Conservation (phyloP, 768 basidiomycete species). For the Tremella fuciformis region DNA sequence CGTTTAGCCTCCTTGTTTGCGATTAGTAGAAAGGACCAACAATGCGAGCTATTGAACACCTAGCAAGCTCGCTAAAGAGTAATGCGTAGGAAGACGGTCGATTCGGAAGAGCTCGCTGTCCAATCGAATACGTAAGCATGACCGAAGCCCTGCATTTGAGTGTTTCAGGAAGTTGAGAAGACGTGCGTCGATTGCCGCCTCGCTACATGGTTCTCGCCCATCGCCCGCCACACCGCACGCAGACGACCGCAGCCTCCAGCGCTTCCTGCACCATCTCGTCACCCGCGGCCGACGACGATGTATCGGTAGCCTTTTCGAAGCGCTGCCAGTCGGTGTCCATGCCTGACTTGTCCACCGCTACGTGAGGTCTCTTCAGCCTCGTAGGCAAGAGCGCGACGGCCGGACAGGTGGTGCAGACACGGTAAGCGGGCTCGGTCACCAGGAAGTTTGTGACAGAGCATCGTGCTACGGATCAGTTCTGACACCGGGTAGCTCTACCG, state of each 20-base stretch:
- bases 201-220: slow-evolving; percentile 35
- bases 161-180: too few species aligned
- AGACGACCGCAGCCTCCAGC: slow-evolving; percentile 30
- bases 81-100: too few species aligned
- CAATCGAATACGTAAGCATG: too few species aligned
- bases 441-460: slow-evolving; percentile 36
- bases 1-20: too few species aligned
- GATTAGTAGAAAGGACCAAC: too few species aligned
- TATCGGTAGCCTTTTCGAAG: slow-evolving; percentile 6
- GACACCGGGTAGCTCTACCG: neutral
- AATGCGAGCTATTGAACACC: too few species aligned
- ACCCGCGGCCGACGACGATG: slow-evolving; percentile 1
- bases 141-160: too few species aligned
- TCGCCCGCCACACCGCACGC: slow-evolving; percentile 41
- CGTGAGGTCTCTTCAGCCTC: slow-evolving; percentile 10
- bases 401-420: slow-evolving; percentile 39
- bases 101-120: too few species aligned
- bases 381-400: slow-evolving; percentile 33
- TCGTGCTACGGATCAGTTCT: slow-evolving; percentile 24
- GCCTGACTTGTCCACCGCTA: slow-evolving; percentile 17
- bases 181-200: neutral
- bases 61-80: too few species aligned
- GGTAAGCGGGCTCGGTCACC: slow-evolving; percentile 34
- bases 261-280: slow-evolving; percentile 17
- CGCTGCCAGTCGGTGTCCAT: slow-evolving; percentile 22